phyloP scores from a whole-genome alignment of 1,284 basidiomycete genomes.

The Crepidotus sp. region DNA sequence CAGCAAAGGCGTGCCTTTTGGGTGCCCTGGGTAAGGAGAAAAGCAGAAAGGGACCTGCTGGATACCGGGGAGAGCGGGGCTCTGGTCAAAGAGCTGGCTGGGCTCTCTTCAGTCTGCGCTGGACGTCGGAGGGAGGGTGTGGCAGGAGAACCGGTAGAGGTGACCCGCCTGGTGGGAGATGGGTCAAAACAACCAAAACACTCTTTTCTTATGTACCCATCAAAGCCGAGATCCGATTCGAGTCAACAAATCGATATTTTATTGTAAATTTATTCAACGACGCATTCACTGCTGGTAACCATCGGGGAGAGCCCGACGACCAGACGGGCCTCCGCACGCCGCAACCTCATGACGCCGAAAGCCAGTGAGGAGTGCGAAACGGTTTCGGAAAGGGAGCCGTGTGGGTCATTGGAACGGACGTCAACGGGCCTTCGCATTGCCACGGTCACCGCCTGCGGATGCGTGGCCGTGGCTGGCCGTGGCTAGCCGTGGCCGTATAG shows the following conservation, averaged over 20 bases:
- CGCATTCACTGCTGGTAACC: too few relatives aligned
- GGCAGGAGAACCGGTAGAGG: conserved; percentile 5
- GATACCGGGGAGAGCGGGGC: conserved; percentile 21
- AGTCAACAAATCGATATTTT: not conserved
- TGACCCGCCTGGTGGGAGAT: conserved; percentile 6
- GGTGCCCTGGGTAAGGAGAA: conserved; percentile 25
- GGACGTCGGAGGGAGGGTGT: conserved; percentile 8
- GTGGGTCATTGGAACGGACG: too few relatives aligned
- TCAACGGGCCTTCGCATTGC: too few relatives aligned
- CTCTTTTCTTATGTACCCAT: not conserved
- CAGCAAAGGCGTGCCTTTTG: conserved; percentile 89
- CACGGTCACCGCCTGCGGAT: conserved; percentile 6
- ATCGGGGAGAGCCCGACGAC: too few relatives aligned
- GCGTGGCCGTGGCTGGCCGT: too few relatives aligned
- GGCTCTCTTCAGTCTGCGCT: conserved; percentile 15
- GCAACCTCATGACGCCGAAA: too few relatives aligned
- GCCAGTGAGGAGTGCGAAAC: too few relatives aligned
- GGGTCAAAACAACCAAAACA: not conserved
- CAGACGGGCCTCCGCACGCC: too few relatives aligned
- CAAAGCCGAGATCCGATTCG: conserved; percentile 1
- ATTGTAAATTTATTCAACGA: too few relatives aligned
- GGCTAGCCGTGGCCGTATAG: too few relatives aligned
- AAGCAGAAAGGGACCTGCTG: conserved; percentile 23
- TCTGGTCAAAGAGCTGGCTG: conserved; percentile 17
- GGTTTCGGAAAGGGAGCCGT: too few relatives aligned